Base-by-base conservation (phyloP, 257 asterid genomes). In the Dorcoceras hygrometricum region DNA sequence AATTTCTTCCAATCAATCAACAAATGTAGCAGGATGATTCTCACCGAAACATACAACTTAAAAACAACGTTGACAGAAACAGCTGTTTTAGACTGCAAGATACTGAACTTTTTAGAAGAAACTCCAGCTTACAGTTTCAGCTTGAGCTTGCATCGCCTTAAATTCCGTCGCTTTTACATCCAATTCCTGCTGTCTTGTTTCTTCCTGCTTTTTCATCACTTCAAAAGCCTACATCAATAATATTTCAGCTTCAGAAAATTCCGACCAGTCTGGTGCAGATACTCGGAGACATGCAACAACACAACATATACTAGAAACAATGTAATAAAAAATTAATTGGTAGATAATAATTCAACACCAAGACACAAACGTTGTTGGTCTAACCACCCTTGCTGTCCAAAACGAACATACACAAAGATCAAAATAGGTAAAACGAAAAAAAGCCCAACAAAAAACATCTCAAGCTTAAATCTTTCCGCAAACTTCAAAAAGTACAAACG, bases 81-180 rank as follows among this genome's bases (percentile, higher is more conserved):
- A 36, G 48, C 48, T 36, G 48, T 36, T 36, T 36, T 36, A 43
- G 7, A 43, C 51, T 9, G 28, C 25, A 0, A 5, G 25, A 29
- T 53, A 29, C 23, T 51, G 62, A n/a, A 28, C 62, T n/a, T 2
- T 25, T 9, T 11, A 25, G 32, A 53, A 43, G 58, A 43, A 55
- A 58, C 28, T 54, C 27, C 75, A 69, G 73, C 94, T 82, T 80
- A 93, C 99, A 54, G 73, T 65, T 76, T 93, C 96, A 46, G 86
- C 83, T 73, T 93, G 96, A 34, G 94, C 87, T 82, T 83, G 91
- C 77, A 79, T n/a, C 67, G 89, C 87, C 81, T 88, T 90, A 74
- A 84, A 86, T 78, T 90, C 97, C 14, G 81, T 83, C 39, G 75
- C 55, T 77, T 78, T 88, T 5, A 87, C 72, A 24, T 83, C 53